These are phyloP conservation scores for Ramularia endophylla DNA, from an alignment of 2,329 filamentous ascomycete species.

Conservation along the genomic window DNA sequence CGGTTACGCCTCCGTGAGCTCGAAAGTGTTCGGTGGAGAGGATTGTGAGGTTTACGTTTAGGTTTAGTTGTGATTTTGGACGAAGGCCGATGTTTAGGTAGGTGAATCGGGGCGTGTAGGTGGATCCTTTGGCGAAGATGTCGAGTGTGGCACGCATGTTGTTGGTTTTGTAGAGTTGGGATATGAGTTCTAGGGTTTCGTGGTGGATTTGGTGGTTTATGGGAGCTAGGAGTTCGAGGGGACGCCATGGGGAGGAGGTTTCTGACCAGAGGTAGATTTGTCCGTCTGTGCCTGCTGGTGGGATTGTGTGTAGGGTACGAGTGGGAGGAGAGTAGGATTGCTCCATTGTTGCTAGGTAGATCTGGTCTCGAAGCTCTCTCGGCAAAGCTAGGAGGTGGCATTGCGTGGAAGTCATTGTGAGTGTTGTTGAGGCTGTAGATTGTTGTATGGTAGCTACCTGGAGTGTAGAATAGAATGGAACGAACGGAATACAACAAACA, in stretches of 20 bases:
- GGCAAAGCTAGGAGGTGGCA: conserved; percentile 16
- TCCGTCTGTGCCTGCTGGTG: conserved; percentile 9
- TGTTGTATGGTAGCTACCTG: too few species aligned
- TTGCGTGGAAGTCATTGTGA: conserved; percentile 5
- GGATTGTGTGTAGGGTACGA: conserved; percentile 6
- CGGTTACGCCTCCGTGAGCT: conserved; percentile 16
- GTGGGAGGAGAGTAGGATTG: conserved; percentile 5
- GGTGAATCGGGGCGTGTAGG: conserved; percentile 22
- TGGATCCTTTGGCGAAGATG: conserved; percentile 18
- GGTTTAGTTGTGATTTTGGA: conserved; percentile 9
- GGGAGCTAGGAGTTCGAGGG: conserved; percentile 2
- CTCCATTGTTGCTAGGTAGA: conserved; percentile 12
- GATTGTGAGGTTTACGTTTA: conserved; percentile 19
- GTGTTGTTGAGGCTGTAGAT: not conserved
- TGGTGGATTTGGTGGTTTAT: conserved; percentile 16
- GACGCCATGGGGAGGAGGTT: conserved; percentile 6
- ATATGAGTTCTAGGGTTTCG: conserved; percentile 14
- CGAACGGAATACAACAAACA: too few species aligned
- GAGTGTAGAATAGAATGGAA: too few species aligned
- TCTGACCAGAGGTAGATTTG: conserved; percentile 13
- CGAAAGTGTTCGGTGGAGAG: conserved; percentile 23
- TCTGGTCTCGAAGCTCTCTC: conserved; percentile 20
- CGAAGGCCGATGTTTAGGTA: conserved; percentile 12
- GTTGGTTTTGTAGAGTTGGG: conserved; percentile 7
- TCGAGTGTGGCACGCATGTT: conserved; percentile 16